Base-by-base conservation (phyloP, 31 red algal species). In the Asparagopsis taxiformis region DNA sequence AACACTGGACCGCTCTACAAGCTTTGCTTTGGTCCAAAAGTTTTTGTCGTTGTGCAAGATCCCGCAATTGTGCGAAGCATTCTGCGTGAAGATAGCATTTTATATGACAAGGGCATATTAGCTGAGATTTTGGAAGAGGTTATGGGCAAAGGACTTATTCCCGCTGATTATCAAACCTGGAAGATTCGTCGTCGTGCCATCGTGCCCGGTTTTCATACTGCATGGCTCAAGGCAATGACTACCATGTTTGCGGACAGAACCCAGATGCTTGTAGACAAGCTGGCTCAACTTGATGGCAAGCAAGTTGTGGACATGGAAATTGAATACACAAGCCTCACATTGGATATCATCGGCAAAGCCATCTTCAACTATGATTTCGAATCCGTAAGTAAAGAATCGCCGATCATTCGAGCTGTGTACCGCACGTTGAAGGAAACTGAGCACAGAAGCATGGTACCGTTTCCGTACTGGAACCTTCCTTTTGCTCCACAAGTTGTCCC, bases 131-230 rank as follows among this genome's bases (percentile, higher is more conserved):
- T 94, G 52, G 91, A 94, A 25, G 77, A 82, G 0, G 79, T 94
- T n/a, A 94, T 94, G 91, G 91, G 91, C 24, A 94, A 75, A 36
- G 91, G 91, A 17, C 84, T 94, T 48, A 94, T 94, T 79, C 91
- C 91, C 26, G 91, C 91, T 7, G 91, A 94, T 59, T 94, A 81
- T 57, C 51, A 88, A 20, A 94, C 91, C 1, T 94, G 91, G 91
- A 88, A 88, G 55, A 88, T 80, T 50, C 76, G 91, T 1, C 64
- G 91, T 19, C 61, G 91, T 1, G 91, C 83, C 21, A 94, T 94
- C 41, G 61, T 74, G 8, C 91, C 91, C 2, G 91, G 73, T 52
- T 94, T 94, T 71, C 91, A 94, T 41, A 16, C 57, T 23, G 57
- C 43, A 29, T 94, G 83, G 83, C 41, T 94, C 5, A 68, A 78